phyloP scores from a whole-genome alignment of 345 rosid species.

The Euclidium syriacum region DNA sequence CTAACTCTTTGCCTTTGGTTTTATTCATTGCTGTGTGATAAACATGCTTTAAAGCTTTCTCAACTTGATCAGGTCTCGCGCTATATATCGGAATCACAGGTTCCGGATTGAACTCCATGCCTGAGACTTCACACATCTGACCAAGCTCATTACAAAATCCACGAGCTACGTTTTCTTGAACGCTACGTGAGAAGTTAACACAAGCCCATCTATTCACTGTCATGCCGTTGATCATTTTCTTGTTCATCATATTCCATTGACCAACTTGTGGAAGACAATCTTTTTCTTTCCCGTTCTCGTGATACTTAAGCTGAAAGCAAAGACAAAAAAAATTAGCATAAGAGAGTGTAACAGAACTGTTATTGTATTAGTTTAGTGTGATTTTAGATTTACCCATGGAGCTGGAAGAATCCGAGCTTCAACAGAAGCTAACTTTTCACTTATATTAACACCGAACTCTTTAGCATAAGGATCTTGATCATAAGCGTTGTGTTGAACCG shows the following conservation, averaged over 20 bases:
- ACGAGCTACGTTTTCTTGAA: constrained; percentile 89
- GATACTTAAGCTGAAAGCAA: constrained; percentile 78
- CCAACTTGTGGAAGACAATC: constrained; percentile 98
- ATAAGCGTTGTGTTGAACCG: constrained; percentile 85
- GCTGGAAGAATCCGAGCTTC: constrained; percentile 99
- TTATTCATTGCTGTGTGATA: constrained; percentile 72
- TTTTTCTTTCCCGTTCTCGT: constrained; percentile 95
- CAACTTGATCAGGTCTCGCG: constrained; percentile 96
- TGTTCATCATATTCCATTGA: constrained; percentile 99
- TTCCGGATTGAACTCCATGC: constrained; percentile 96
- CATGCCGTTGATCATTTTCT: constrained; percentile 99
- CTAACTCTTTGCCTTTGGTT: constrained; percentile 94
- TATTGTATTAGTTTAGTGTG: neutral
- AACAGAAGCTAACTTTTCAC: constrained; percentile 86
- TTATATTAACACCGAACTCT: constrained; percentile 92
- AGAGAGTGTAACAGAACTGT: neutral
- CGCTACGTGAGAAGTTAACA: constrained; percentile 90
- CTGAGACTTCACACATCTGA: constrained; percentile 99
- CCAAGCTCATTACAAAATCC: constrained; percentile 91
- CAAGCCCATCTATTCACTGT: constrained; percentile 95
- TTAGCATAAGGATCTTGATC: constrained; percentile 93
- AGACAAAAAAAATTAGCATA: neutral
- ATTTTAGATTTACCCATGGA: constrained; percentile 98
- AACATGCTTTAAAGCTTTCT: constrained; percentile 92
- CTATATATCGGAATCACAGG: constrained; percentile 86